These are phyloP conservation scores for Saturnispora ahearnii DNA, from an alignment of 805 yeast genomes.

Conservation along the genomic window DNA sequence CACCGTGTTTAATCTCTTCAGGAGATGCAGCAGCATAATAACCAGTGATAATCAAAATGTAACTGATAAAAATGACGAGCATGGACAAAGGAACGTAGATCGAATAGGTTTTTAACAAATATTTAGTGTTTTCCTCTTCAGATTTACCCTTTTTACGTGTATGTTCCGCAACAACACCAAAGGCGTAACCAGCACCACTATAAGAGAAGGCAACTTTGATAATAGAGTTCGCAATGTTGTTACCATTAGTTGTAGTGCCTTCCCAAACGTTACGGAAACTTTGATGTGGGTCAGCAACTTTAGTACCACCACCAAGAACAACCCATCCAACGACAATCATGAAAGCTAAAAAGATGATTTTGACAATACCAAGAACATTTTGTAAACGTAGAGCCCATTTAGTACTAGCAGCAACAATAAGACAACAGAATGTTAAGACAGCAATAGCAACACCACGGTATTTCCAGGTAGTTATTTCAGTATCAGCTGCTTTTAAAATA, in stretches of 20 bases:
- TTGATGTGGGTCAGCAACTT: slow-evolving; percentile 17
- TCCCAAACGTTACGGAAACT: slow-evolving; percentile 31
- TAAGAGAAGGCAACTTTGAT: slow-evolving; percentile 37
- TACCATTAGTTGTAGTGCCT: slow-evolving; percentile 35
- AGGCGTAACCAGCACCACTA: slow-evolving; percentile 34
- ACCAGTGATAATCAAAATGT: slow-evolving; percentile 70
- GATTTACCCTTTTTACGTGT: slow-evolving; percentile 33
- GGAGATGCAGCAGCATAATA: slow-evolving; percentile 67
- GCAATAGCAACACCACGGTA: slow-evolving; percentile 71
- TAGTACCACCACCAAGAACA: slow-evolving; percentile 67
- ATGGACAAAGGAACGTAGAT: slow-evolving; percentile 72
- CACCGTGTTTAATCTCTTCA: slow-evolving; percentile 50
- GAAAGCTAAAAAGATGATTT: slow-evolving; percentile 57
- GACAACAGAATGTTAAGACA: slow-evolving; percentile 61
- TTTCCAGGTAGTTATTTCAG: slow-evolving; percentile 62
- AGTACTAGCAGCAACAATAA: slow-evolving; percentile 52
- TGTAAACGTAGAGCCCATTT: slow-evolving; percentile 61
- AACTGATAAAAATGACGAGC: slow-evolving; percentile 48
- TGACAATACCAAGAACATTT: slow-evolving; percentile 59
- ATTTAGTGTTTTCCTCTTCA: slow-evolving; percentile 40
- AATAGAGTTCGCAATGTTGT: slow-evolving; percentile 35
- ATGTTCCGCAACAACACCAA: slow-evolving; percentile 29
- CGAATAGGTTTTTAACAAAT: slow-evolving; percentile 43
- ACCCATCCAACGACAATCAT: slow-evolving; percentile 78
- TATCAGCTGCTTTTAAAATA: slow-evolving; percentile 64